These are phyloP conservation scores for Sphagnum contortum DNA, from an alignment of 225 moss, liverwort and hornwort species.

Conservation along the genomic window DNA sequence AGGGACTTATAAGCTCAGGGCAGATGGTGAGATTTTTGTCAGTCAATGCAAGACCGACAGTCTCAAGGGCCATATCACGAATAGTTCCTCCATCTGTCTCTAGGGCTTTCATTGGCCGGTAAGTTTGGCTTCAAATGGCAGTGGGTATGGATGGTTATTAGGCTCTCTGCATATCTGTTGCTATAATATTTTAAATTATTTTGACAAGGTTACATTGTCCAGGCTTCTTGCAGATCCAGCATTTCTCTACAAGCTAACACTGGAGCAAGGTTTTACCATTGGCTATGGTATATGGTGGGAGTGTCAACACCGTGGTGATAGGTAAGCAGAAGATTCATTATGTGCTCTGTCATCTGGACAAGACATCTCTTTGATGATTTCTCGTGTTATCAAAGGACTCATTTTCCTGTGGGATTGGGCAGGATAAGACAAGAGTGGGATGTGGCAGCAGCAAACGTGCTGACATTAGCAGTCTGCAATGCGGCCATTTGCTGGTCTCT, in stretches of 20 bases:
- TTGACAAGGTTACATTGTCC: slow-evolving; percentile 1
- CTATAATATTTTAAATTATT: neutral
- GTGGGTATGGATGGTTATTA: neutral
- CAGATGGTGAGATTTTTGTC: slow-evolving; percentile 76
- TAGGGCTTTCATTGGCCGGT: slow-evolving; percentile 81
- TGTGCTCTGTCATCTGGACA: neutral
- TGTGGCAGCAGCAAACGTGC: slow-evolving; percentile 75
- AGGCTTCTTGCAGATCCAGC: slow-evolving; percentile 94
- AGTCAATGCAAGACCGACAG: slow-evolving; percentile 68
- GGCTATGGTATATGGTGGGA: slow-evolving; percentile 94
- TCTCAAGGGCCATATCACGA: slow-evolving; percentile 60
- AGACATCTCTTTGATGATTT: too few relatives aligned
- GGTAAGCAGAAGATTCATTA: slow-evolving; percentile 30
- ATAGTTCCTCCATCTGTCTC: slow-evolving; percentile 62
- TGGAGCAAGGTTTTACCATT: slow-evolving; percentile 70
- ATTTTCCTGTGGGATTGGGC: neutral
- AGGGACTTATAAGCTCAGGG: slow-evolving; percentile 92
- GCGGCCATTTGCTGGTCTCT: slow-evolving; percentile 78
- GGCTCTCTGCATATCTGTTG: neutral
- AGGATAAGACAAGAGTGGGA: slow-evolving; percentile 97
- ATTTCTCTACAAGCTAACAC: slow-evolving; percentile 72
- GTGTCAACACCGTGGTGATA: slow-evolving; percentile 77
- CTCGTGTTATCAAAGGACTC: too few relatives aligned
- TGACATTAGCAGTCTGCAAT: slow-evolving; percentile 84
- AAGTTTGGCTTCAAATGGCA: slow-evolving; percentile 8